These are phyloP conservation scores for Aureobasidium zeae DNA, from an alignment of 2,329 filamentous ascomycete species.

Conservation along the genomic window DNA sequence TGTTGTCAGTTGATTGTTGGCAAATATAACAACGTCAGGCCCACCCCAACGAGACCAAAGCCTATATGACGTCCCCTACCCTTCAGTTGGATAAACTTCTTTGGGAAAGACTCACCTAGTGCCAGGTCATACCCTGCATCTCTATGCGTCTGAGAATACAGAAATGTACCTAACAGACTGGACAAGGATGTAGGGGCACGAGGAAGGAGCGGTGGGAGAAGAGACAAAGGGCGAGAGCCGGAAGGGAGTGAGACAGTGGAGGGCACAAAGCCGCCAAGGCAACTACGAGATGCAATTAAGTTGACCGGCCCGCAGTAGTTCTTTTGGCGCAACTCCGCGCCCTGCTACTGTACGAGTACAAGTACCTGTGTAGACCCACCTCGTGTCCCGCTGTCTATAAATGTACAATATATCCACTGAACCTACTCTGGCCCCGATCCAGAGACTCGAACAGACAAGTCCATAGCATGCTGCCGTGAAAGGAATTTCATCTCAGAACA, in stretches of 20 bases:
- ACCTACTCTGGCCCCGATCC: background rate
- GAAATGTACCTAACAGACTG: conserved; percentile 5
- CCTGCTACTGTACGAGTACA: too few relatives aligned
- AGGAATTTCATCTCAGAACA: conserved; percentile 4
- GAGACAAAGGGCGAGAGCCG: conserved; percentile 13
- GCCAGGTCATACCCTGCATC: conserved; percentile 9
- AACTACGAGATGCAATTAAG: background rate
- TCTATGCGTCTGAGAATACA: conserved; percentile 11
- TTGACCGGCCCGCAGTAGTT: conserved; percentile 9
- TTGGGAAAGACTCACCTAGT: conserved; percentile 6
- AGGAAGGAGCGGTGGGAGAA: conserved; percentile 1
- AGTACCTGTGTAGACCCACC: too few relatives aligned
- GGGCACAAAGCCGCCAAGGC: background rate
- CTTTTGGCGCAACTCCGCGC: too few relatives aligned
- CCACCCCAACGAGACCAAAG: conserved; percentile 11
- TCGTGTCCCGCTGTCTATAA: too few relatives aligned
- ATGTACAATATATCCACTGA: background rate
- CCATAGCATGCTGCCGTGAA: background rate
- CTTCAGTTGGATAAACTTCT: background rate
- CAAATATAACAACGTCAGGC: conserved; percentile 11
- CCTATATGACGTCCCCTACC: conserved; percentile 11
- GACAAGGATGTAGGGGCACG: conserved; percentile 6
- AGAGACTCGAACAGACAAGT: conserved; percentile 4
- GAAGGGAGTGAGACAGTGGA: background rate
- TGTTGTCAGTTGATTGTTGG: conserved; percentile 11